A percentile compares a stretch with the other conserved stretches of the same genome.
Evolutionary conservation across 805 yeast genomes (phyloP).

Genomic region (Nakazawaea laoshanensis): DNA sequence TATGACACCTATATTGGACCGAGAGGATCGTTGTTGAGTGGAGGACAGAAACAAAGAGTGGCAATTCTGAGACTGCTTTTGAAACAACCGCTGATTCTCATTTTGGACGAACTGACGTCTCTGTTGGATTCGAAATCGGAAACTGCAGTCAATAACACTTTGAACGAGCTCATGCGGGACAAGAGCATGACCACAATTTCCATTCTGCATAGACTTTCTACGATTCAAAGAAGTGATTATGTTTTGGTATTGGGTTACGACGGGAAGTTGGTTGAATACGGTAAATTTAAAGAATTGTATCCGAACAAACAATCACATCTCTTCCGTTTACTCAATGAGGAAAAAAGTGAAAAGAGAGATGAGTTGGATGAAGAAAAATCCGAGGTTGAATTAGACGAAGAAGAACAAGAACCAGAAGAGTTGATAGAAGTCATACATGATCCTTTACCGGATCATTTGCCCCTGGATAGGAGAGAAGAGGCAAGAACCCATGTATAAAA

Average conservation of each 20-base stretch:
- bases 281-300: conserved; percentile 52
- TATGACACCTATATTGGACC: conserved; percentile 53
- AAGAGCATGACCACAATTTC: conserved; percentile 71
- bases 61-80: conserved; percentile 72
- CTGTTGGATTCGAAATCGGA: conserved; percentile 89
- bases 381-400: conserved; percentile 7
- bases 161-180: conserved; percentile 44
- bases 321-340: conserved; percentile 23
- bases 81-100: conserved; percentile 58
- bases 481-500: conserved; percentile 3
- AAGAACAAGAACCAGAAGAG: conserved; percentile 11
- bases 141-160: conserved; percentile 70
- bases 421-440: conserved; percentile 13
- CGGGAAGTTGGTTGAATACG: conserved; percentile 74
- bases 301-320: conserved; percentile 26
- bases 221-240: conserved; percentile 76
- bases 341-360: conserved; percentile 13
- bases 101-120: conserved; percentile 86
- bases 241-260: conserved; percentile 73
- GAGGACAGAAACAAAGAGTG: conserved; percentile 72
- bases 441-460: conserved; percentile 3
- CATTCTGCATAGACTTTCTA: conserved; percentile 86
- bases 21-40: conserved; percentile 38
- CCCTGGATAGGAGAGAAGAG: conserved; percentile 4
- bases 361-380: conserved; percentile 7